These are phyloP conservation scores for Mycotypha africana DNA, from an alignment of 371 early-diverging fungal genomes.

Conservation along the genomic window DNA sequence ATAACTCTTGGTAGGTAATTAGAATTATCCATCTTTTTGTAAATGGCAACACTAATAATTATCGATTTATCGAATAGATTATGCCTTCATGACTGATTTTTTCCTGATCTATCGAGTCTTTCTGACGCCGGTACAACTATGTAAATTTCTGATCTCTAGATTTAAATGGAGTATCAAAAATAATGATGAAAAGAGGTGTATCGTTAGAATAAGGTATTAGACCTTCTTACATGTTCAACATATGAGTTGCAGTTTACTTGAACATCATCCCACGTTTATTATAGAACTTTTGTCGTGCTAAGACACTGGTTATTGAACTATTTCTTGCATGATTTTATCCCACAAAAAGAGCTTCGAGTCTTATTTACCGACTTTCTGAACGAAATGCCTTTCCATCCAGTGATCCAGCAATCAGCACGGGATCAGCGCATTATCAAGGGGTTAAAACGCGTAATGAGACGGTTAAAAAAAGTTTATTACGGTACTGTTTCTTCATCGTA, in stretches of 20 bases:
- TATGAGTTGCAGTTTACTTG: not conserved
- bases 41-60: not conserved
- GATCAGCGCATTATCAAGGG: conserved; percentile 54
- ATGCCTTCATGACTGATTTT: conserved; percentile 66
- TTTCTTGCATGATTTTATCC: conserved; percentile 60
- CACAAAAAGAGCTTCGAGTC: conserved; percentile 40
- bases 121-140: conserved; percentile 50
- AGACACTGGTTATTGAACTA: conserved; percentile 68
- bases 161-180: conserved; percentile 57
- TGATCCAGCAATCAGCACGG: conserved; percentile 36
- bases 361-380: conserved; percentile 41
- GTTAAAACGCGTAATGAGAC: conserved; percentile 37
- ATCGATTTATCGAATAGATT: conserved; percentile 40
- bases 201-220: conserved; percentile 55
- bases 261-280: not conserved
- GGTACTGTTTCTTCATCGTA: no score
- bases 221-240: not conserved
- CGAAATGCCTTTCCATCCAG: conserved; percentile 31
- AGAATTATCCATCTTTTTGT: not conserved
- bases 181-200: conserved; percentile 48
- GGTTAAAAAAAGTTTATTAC: conserved; percentile 44
- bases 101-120: conserved; percentile 66
- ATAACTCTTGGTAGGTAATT: conserved; percentile 43
- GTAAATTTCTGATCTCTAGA: conserved; percentile 53
- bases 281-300: conserved; percentile 59